Percentiles rank a stretch among this genome's conserved stretches.
Conservation (phyloP, 441 rosid genomes). For the Arabidopsis lyrata region DNA sequence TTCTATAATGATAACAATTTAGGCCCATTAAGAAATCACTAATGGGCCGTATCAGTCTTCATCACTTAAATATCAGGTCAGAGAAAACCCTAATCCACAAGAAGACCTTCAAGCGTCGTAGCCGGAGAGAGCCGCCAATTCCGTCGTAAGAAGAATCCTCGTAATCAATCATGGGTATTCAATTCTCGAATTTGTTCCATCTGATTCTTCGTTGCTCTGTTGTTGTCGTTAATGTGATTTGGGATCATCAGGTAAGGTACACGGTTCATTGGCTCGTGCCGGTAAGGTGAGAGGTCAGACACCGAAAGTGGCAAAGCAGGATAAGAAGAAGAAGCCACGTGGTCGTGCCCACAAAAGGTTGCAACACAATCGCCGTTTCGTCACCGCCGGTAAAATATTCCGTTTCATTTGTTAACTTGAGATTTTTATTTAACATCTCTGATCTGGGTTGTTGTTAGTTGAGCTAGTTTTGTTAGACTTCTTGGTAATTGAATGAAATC, state of each 20-base stretch:
- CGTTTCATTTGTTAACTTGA: no score
- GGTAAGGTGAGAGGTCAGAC: constrained; percentile 76
- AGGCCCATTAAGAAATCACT: constrained; percentile 10
- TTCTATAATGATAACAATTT: background rate
- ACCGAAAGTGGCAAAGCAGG: constrained; percentile 68
- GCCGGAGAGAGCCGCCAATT: background rate
- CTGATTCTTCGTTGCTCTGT: background rate
- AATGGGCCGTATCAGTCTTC: background rate
- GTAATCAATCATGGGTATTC: constrained; percentile 32
- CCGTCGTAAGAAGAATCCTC: constrained; percentile 16
- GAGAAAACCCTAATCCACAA: constrained; percentile 22
- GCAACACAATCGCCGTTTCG: constrained; percentile 70
- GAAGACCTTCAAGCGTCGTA: background rate
- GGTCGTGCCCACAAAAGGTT: constrained; percentile 68
- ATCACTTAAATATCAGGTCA: background rate
- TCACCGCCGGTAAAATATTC: constrained; percentile 53
- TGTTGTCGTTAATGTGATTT: no score
- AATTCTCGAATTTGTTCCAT: background rate
- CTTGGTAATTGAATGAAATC: no score
- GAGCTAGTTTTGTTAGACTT: no score
- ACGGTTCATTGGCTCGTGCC: constrained; percentile 95
- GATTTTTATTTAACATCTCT: no score
- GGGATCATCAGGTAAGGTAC: constrained; percentile 67
- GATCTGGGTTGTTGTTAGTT: no score
- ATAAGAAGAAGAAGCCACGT: constrained; percentile 71